Conservation (phyloP, 208 protist species). For the Leishmania guyanensis region DNA sequence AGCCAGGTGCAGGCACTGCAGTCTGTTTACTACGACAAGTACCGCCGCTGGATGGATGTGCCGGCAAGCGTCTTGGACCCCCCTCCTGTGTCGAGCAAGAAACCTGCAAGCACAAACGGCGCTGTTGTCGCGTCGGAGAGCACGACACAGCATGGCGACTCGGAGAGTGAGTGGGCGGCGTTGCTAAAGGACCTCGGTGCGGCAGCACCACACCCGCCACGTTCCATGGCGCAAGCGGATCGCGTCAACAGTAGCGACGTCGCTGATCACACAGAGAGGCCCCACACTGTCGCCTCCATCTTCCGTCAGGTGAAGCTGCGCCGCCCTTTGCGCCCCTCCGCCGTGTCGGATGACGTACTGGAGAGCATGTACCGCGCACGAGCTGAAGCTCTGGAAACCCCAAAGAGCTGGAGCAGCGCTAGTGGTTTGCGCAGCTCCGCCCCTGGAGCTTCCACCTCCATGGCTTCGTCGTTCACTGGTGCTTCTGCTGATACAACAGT, state of each 20-base stretch:
- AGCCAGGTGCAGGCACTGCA: slow-evolving; percentile 79
- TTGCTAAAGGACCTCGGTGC: slow-evolving; percentile 20
- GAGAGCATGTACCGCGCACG: slow-evolving; percentile 17
- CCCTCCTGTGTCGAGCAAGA: neutral
- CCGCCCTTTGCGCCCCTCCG: slow-evolving; percentile 36
- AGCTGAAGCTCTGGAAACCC: neutral
- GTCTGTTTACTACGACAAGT: slow-evolving; percentile 67
- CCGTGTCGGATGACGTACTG: slow-evolving; percentile 13
- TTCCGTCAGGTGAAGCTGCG: slow-evolving; percentile 32
- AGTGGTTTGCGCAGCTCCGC: neutral
- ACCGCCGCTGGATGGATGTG: slow-evolving; percentile 86
- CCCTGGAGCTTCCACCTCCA: neutral
- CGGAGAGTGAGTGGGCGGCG: slow-evolving; percentile 32
- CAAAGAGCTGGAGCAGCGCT: neutral
- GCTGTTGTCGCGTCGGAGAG: neutral
- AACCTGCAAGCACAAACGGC: neutral
- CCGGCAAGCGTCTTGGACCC: slow-evolving; percentile 55
- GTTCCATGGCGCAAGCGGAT: neutral
- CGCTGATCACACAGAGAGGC: neutral
- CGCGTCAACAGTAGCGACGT: neutral
- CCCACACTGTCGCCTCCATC: slow-evolving; percentile 22
- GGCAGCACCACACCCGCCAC: neutral
- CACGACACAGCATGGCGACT: slow-evolving; percentile 6
- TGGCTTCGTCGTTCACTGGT: neutral
- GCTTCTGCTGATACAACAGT: neutral